Evolutionary conservation across 192 early-diverging fungal species (phyloP).

Genomic region (Linnemannia schmuckeri): DNA sequence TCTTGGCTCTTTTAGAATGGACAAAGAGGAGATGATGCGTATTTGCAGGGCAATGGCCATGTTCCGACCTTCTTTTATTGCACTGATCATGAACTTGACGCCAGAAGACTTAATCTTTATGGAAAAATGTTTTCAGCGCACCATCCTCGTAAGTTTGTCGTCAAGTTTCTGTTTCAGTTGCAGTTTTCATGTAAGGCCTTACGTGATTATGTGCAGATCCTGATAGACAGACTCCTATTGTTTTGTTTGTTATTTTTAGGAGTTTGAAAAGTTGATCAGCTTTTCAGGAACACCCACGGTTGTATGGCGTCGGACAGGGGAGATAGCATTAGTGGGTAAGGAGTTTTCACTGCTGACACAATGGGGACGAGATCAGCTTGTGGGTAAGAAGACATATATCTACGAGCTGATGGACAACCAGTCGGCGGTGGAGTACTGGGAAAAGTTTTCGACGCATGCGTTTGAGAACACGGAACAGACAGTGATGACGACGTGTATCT

Average conservation of each 20-base stretch:
- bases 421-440: conserved; percentile 94
- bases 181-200: not conserved
- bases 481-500: conserved; percentile 86
- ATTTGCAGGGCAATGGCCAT: conserved; percentile 86
- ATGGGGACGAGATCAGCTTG: conserved; percentile 86
- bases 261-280: conserved; percentile 92
- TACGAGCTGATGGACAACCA: conserved; percentile 93
- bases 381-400: conserved; percentile 84
- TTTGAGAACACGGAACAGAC: conserved; percentile 93
- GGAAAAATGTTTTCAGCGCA: conserved; percentile 96
- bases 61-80: conserved; percentile 92
- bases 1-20: conserved; percentile 71
- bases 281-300: conserved; percentile 95
- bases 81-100: conserved; percentile 91
- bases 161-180: not conserved
- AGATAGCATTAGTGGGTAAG: conserved; percentile 93
- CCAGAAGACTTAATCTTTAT: conserved; percentile 94
- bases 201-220: not conserved
- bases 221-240: not conserved
- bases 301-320: conserved; percentile 93
- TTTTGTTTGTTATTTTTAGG: conserved; percentile 50
- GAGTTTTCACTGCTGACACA: conserved; percentile 93
- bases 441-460: conserved; percentile 89
- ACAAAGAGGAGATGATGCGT: conserved; percentile 83
- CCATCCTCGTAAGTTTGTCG: conserved; percentile 71